Evolutionary conservation across 164 flowering plant genomes (phyloP).

Genomic region (Dillenia turbinata): DNA sequence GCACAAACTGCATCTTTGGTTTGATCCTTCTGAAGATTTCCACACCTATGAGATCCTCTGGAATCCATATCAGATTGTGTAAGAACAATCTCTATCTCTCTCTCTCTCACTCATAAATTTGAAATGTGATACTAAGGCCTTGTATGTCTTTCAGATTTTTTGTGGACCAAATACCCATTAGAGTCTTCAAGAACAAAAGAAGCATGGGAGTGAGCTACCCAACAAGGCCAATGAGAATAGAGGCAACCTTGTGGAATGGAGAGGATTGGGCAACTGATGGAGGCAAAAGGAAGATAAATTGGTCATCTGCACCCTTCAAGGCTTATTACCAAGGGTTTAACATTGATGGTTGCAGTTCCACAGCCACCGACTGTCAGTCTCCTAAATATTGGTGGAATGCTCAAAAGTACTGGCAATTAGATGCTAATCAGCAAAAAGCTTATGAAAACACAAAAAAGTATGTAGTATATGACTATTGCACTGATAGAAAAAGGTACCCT

Average conservation of each 20-base stretch:
- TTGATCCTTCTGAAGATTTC: slow-evolving; percentile 56
- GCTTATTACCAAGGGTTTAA: too few relatives aligned
- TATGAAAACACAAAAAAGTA: neutral
- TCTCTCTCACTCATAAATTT: slow-evolving; percentile 1
- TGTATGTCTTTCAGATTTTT: slow-evolving; percentile 38
- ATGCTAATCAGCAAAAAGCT: too few relatives aligned
- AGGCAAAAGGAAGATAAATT: too few relatives aligned
- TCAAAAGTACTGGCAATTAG: too few relatives aligned
- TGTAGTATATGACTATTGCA: slow-evolving; percentile 28
- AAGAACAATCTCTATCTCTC: slow-evolving; percentile 12
- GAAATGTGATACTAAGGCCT: neutral
- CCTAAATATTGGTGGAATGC: neutral
- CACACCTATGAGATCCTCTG: slow-evolving; percentile 59
- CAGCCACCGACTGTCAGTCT: slow-evolving; percentile 12
- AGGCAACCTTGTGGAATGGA: too few relatives aligned
- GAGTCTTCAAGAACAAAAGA: slow-evolving; percentile 54
- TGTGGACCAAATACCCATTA: slow-evolving; percentile 60
- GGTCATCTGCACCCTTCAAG: too few relatives aligned
- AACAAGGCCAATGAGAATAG: slow-evolving; percentile 1
- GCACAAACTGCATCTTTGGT: slow-evolving; percentile 54
- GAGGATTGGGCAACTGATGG: too few relatives aligned
- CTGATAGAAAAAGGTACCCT: slow-evolving; percentile 19
- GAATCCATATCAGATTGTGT: slow-evolving; percentile 68
- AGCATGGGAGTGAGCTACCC: slow-evolving; percentile 48
- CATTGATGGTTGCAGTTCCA: neutral